Evolutionary conservation across 2,329 filamentous ascomycete genomes (phyloP), one percentile per base, ranked within the genome.

Genomic region (Fusarium anthophilum): DNA sequence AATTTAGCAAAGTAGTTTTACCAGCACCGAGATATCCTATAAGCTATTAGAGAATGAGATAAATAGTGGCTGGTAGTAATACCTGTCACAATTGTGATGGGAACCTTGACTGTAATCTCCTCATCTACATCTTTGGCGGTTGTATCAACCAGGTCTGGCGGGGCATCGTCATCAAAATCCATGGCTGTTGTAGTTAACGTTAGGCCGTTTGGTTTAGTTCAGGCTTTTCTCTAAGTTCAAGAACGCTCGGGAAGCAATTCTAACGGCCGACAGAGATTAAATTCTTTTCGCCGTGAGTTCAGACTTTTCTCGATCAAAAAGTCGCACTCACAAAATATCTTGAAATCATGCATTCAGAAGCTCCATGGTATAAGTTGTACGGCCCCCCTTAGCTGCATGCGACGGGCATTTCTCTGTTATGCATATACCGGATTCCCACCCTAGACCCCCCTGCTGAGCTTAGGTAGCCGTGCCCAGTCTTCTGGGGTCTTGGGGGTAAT

Each of bases 1-100:
- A 98, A 82, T 99, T 98, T 66, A 99, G 86, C 37, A 98, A 84
- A 0, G 96, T 98, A 1, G 96, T 98, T 83, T 99, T 99, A 24
- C 96, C 96, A 14, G 96, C 94, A 24, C 96, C 96, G 8, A 99
- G 89, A 80, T 99, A 99, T 8, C 96, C 94, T 96, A 72, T 9
- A 30, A n/a, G 5, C 18, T 51, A 26, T 78, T 57, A 63, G 41
- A 67, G 11, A 10, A n/a, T 6, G 28, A 17, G 35, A 26, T 18
- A 22, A 5, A 17, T 14, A 20, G 20, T 9, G 13, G 20, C 15
- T 44, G 30, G 30, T 60, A 51, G 47, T 24, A 44, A 69, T 85
- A 91, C 92, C 94, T 60, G 94, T 96, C 15, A 96, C 92, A 72
- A 96, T 95, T 2, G 94, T 96, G 73, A 96, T 94, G 24, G 94